Evolutionary conservation across 768 basidiomycete species (phyloP), one percentile per base, ranked within the genome.

Genomic region (Lepiota brunneoincarnata): DNA sequence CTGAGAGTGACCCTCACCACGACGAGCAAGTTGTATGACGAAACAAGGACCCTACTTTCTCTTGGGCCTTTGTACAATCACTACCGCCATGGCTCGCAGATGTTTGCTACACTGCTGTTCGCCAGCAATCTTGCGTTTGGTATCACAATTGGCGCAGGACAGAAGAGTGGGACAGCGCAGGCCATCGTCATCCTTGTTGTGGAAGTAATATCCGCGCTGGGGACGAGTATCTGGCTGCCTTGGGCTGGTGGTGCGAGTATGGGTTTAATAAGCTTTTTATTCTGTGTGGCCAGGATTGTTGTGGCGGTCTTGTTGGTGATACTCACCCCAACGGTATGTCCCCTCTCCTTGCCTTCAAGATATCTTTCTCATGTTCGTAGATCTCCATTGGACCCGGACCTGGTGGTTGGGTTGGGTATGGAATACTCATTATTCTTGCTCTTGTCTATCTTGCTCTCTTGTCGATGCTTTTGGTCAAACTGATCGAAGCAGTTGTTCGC

Each of bases 191-290:
- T 99, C 58, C 77, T 98, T 23, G 79, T 97, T 26, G 81, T 93
- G 17, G 97, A 99, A 67, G 88, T 99, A 14, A 77, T 78, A 18
- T 86, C 89, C 40, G 91, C 94, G 4, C 74, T 98, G 54, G 83
- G 91, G 23, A 97, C 95, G 28, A 94, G 91, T 57, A 76, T 96
- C 28, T 97, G 93, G 93, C 79, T 97, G 55, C 95, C 95, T 15
- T 99, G 96, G 96, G 93, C 92, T 26, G 89, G 89, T 49, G 93
- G 96, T 1, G 93, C 96, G 1, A 91, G 93, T 57, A 98, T 98
- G 97, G 96, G 95, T 12, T 77, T 94, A 34, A 87, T 96, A 55
- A 93, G 91, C 67, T 98, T 98, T 75, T 73, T 97, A 63, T 88
- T 96, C 62, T 93, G 92, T 55, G 90, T 96, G 4, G 86, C 90